Evolutionary conservation across 805 yeast species (phyloP).

Genomic region (Ogataea dorogensis): DNA sequence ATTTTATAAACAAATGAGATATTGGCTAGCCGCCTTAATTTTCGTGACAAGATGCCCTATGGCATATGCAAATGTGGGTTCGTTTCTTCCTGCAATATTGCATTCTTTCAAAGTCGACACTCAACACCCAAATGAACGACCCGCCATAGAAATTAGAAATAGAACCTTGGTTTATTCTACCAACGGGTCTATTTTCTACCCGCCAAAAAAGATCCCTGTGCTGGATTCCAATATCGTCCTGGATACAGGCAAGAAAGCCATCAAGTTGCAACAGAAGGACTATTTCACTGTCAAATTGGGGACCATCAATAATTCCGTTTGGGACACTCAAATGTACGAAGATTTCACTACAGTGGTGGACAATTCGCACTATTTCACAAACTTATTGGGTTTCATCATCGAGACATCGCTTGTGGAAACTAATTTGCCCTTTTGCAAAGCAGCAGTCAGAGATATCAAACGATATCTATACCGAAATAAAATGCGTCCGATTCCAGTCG

Average conservation of each 20-base stretch:
- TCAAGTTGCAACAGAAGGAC: slow-evolving; percentile 12
- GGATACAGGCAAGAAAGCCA: slow-evolving; percentile 10
- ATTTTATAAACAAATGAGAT: background rate
- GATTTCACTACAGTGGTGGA: slow-evolving; percentile 79
- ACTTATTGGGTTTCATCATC: slow-evolving; percentile 87
- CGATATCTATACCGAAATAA: slow-evolving; percentile 49
- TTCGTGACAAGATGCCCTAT: background rate
- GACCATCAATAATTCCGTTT: slow-evolving; percentile 8
- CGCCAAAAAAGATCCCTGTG: slow-evolving; percentile 7
- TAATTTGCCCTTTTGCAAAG: slow-evolving; percentile 77
- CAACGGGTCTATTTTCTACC: slow-evolving; percentile 15
- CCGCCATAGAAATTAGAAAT: slow-evolving; percentile 16
- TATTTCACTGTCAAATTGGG: slow-evolving; percentile 20
- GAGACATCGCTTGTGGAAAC: slow-evolving; percentile 84
- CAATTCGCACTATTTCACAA: slow-evolving; percentile 60
- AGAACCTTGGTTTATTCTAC: slow-evolving; percentile 14
- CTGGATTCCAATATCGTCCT: slow-evolving; percentile 11
- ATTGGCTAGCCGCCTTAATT: background rate
- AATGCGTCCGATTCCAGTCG: slow-evolving; percentile 40
- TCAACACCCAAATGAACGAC: slow-evolving; percentile 8
- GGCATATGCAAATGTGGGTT: slow-evolving; percentile 8
- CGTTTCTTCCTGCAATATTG: slow-evolving; percentile 11
- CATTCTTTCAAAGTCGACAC: slow-evolving; percentile 12
- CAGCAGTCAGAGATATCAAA: slow-evolving; percentile 84
- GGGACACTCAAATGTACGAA: slow-evolving; percentile 44